These are phyloP conservation scores for Syncephalastrum contaminatum DNA, from an alignment of 371 early-diverging fungal genomes.

Conservation along the genomic window DNA sequence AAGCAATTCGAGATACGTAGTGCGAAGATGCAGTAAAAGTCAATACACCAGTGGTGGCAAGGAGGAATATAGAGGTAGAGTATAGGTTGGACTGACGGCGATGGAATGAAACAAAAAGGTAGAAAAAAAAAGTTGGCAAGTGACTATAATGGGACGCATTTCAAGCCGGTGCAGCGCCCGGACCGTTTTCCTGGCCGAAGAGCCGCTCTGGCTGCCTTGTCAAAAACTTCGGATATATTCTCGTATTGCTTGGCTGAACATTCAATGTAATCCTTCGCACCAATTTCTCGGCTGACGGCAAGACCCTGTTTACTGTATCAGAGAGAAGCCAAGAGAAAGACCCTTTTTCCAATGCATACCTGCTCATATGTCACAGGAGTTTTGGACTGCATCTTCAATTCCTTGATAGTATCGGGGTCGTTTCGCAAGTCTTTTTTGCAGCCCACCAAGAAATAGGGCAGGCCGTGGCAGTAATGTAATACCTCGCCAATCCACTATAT, in stretches of 20 bases:
- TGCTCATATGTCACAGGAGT: slow-evolving; percentile 73
- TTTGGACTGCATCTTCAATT: slow-evolving; percentile 69
- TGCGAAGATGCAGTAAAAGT: neutral
- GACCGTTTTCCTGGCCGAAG: slow-evolving; percentile 17
- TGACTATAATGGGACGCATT: too few species aligned
- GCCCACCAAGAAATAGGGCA: slow-evolving; percentile 80
- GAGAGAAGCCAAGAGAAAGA: slow-evolving; percentile 40
- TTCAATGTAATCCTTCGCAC: slow-evolving; percentile 82
- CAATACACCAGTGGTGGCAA: neutral
- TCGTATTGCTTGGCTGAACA: slow-evolving; percentile 85
- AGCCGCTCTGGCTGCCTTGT: slow-evolving; percentile 77
- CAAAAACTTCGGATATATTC: slow-evolving; percentile 86
- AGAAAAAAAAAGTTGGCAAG: too few species aligned
- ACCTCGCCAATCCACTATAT: slow-evolving; percentile 91
- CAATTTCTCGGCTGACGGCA: slow-evolving; percentile 67
- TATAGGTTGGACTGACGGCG: too few species aligned
- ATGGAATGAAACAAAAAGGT: too few species aligned
- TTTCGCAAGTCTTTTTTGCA: slow-evolving; percentile 84
- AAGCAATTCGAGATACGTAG: slow-evolving; percentile 1
- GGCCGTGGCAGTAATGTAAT: slow-evolving; percentile 67
- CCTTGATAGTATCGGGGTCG: slow-evolving; percentile 62
- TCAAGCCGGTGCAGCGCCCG: too few species aligned
- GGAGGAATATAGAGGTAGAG: too few species aligned
- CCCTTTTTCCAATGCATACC: slow-evolving; percentile 6
- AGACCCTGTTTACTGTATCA: slow-evolving; percentile 50